Evolutionary conservation across 768 basidiomycete genomes (phyloP).

Genomic region (Lyophyllum semitale): DNA sequence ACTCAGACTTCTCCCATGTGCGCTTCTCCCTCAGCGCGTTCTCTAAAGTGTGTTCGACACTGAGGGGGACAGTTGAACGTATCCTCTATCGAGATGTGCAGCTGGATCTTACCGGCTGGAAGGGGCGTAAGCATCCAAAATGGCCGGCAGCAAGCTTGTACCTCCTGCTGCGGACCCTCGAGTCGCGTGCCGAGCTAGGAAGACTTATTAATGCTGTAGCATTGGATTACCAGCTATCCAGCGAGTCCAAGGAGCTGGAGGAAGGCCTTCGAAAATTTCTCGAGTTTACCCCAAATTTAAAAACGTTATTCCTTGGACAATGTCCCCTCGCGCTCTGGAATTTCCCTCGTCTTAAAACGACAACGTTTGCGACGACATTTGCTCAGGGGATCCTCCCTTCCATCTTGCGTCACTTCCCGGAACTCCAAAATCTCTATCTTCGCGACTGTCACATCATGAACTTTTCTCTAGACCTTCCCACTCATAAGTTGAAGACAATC

Average conservation of each 20-base stretch:
- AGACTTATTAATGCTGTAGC: conserved; percentile 21
- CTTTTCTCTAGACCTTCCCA: conserved; percentile 19
- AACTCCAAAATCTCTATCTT: conserved; percentile 25
- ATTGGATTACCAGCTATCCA: conserved; percentile 27
- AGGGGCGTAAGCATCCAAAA: conserved; percentile 28
- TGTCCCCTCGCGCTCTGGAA: conserved; percentile 30
- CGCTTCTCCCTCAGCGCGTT: conserved; percentile 26
- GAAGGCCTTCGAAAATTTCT: conserved; percentile 25
- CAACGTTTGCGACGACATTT: conserved; percentile 28
- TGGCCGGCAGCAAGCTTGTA: conserved; percentile 27
- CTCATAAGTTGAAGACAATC: conserved; percentile 24
- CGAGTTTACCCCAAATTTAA: conserved; percentile 22
- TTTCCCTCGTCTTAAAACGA: conserved; percentile 17
- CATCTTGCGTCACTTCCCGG: conserved; percentile 23
- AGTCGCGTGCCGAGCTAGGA: conserved; percentile 25
- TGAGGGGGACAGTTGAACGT: conserved; percentile 25
- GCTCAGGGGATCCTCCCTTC: conserved; percentile 28
- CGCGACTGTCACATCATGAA: conserved; percentile 28
- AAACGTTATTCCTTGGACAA: conserved; percentile 25
- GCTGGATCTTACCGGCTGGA: conserved; percentile 32
- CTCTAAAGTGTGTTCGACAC: conserved; percentile 19
- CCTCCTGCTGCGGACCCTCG: conserved; percentile 27
- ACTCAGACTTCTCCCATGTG: conserved; percentile 25
- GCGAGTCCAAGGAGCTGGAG: conserved; percentile 21
- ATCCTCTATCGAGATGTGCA: conserved; percentile 29